Percentiles rank a stretch among this genome's conserved stretches.
phyloP scores from a whole-genome alignment of 139 green algal genomes.

The Chloropicon primus region DNA sequence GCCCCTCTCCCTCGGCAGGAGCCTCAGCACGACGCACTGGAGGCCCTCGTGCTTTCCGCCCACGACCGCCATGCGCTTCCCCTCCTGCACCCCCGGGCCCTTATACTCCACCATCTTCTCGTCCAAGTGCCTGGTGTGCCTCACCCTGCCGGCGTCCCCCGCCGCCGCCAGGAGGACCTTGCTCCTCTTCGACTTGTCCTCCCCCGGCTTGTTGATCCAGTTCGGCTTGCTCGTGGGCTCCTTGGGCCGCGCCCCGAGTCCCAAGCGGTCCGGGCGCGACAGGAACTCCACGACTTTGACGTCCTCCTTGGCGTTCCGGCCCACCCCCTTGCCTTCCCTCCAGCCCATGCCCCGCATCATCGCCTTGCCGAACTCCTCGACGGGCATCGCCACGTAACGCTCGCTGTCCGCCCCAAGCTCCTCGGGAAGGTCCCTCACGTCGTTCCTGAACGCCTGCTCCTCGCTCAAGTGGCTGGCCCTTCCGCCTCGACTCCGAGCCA shows the following conservation, averaged over 20 bases:
- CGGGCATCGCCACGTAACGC: constrained; percentile 33
- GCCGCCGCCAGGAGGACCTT: constrained; percentile 28
- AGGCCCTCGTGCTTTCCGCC: constrained; percentile 40
- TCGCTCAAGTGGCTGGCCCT: too few relatives aligned
- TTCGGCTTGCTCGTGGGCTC: constrained; percentile 15
- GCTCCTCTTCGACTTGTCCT: constrained; percentile 26
- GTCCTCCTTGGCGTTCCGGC: constrained; percentile 33
- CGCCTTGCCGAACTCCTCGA: constrained; percentile 58
- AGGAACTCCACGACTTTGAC: constrained; percentile 56
- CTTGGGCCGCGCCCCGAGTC: constrained; percentile 49
- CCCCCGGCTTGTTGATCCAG: constrained; percentile 27
- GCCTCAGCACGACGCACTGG: constrained; percentile 28
- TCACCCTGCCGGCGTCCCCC: constrained; percentile 27
- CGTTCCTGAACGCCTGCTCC: not conserved
- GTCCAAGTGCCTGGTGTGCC: constrained; percentile 38
- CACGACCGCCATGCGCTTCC: constrained; percentile 41
- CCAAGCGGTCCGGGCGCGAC: constrained; percentile 40
- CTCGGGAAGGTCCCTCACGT: not conserved
- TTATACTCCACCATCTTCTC: constrained; percentile 44
- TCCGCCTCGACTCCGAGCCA: too few relatives aligned
- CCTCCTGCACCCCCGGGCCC: constrained; percentile 8
- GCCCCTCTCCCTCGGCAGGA: constrained; percentile 25
- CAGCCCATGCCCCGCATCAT: constrained; percentile 71
- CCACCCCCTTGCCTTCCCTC: constrained; percentile 53
- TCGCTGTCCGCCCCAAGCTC: constrained; percentile 1